Evolutionary conservation across 345 rosid species (phyloP), one percentile per base, ranked within the genome.

Genomic region (Hevea brasiliensis): DNA sequence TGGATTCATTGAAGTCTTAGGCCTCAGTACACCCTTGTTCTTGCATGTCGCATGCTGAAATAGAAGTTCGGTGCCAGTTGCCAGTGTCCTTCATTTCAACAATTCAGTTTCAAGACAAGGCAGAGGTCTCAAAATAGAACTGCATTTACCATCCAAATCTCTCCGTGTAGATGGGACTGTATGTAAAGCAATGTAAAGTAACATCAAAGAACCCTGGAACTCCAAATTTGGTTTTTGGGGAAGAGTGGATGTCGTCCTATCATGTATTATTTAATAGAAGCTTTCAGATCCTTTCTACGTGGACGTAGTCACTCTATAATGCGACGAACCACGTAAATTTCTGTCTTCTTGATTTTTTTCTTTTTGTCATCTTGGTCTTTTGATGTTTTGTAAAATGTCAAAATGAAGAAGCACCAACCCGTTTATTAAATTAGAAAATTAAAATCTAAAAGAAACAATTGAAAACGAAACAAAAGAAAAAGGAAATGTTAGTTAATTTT

Each of bases 321-420:
- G 64, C 15, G 64, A 17, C 20, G 64, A 60, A 60, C 64, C 64
- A 60, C 64, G 64, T 17, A 61, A 61, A 29, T 29, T 61, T 32
- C 7, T 61, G 42, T 29, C 7, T 21, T 61, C 7, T 5, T 29
- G 6, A 15, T 32, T 10, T 7, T 58, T 11, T 14, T 12, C 9
- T 10, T 4, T 24, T 24, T 58, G 3, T 18, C 1, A 2, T 44
- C 1, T 7, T 44, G 9, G 1, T 32, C 37, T 32, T 32, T 32
- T 32, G 37, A 32, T 32, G 37, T 4, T 32, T 32, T 2, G 37
- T 32, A 32, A 32, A 32, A 32, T 32, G 37, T 32, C 37, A 32
- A 32, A 32, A 32, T 32, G 37, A 32, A 4, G 37, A 32, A 4
- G 37, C 37, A 32, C 37, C 37, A 32, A 32, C 2, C 3, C 37